Conservation (phyloP, 1,139 yeast species). For the Zygosaccharomyces sapae region DNA sequence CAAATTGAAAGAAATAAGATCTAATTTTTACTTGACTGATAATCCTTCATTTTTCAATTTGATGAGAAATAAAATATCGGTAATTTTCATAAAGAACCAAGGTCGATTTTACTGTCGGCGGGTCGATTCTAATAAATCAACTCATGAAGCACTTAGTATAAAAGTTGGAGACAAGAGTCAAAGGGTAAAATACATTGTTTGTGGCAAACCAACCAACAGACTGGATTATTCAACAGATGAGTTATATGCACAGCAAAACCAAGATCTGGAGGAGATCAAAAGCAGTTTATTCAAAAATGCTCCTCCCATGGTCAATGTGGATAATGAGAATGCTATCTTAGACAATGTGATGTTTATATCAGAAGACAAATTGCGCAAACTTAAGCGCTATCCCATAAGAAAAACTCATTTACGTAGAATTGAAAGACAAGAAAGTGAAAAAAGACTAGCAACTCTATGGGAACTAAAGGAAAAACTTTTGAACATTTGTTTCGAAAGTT, state of each 20-base stretch:
- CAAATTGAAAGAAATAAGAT: slow-evolving; percentile 7
- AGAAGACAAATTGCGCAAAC: background rate
- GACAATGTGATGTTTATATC: slow-evolving; percentile 1
- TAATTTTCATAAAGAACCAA: slow-evolving; percentile 10
- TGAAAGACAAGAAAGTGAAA: background rate
- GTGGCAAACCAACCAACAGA: slow-evolving; percentile 4
- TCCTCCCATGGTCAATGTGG: background rate
- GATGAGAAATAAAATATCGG: slow-evolving; percentile 6
- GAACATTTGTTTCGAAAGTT: slow-evolving; percentile 6
- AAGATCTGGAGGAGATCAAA: slow-evolving; percentile 4
- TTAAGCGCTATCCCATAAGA: slow-evolving; percentile 1
- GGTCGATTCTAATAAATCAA: slow-evolving; percentile 8
- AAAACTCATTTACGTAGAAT: background rate
- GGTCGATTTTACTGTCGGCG: slow-evolving; percentile 12
- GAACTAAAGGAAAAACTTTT: slow-evolving; percentile 7
- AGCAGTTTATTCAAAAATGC: background rate
- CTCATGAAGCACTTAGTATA: slow-evolving; percentile 13
- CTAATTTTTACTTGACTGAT: slow-evolving; percentile 11
- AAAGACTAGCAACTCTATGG: background rate
- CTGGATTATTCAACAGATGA: background rate
- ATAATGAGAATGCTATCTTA: background rate
- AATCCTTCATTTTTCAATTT: slow-evolving; percentile 9
- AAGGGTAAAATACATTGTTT: slow-evolving; percentile 12
- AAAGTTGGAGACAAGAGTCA: slow-evolving; percentile 4
- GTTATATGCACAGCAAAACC: slow-evolving; percentile 9